Conservation (phyloP, 345 rosid species). For the Eucalyptus erythrocorys region DNA sequence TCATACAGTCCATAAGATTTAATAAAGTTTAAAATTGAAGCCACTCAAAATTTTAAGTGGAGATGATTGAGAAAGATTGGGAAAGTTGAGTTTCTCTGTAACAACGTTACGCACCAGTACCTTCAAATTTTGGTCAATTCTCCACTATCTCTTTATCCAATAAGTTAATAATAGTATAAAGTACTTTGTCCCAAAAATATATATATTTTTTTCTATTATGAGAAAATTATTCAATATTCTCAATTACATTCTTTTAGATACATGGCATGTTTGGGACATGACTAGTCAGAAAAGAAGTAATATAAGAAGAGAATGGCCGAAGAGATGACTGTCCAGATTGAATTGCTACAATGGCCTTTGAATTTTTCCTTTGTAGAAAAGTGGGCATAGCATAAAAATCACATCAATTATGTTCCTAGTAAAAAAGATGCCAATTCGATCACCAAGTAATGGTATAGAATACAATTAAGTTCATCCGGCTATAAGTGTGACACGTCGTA, state of each 20-base stretch:
- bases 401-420: neutral
- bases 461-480: neutral
- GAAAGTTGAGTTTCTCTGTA: neutral
- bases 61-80: neutral
- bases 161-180: neutral
- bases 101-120: neutral
- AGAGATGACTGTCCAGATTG: fast-evolving
- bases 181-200: neutral
- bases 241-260: neutral
- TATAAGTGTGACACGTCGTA: neutral
- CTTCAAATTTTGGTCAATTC: neutral
- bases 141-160: neutral
- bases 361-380: neutral
- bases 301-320: neutral
- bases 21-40: neutral
- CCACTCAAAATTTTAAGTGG: neutral
- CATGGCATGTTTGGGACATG: neutral
- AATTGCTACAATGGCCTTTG: neutral
- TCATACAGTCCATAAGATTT: neutral
- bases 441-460: neutral
- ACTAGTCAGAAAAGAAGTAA: neutral
- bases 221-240: neutral
- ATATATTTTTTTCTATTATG: neutral
- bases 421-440: neutral
- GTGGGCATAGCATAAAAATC: neutral